Conservation (phyloP, 805 yeast genomes). For the Metschnikowia kunwiensis region DNA sequence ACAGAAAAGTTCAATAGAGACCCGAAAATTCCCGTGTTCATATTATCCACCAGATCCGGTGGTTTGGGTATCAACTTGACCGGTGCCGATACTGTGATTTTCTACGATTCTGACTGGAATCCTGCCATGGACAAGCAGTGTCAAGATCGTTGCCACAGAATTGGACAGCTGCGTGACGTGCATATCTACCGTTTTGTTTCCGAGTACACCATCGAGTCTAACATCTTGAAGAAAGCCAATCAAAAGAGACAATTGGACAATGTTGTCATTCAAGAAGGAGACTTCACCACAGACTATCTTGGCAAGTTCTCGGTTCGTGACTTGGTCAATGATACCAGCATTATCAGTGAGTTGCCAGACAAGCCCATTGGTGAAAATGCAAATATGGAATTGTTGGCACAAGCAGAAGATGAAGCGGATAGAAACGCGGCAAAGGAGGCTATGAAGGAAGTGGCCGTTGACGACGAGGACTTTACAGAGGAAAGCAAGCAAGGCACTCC, state of each 20-base stretch:
- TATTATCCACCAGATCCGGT: slow-evolving; percentile 93
- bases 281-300: slow-evolving; percentile 95
- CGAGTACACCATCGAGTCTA: slow-evolving; percentile 93
- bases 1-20: slow-evolving; percentile 93
- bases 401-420: slow-evolving; percentile 94
- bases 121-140: slow-evolving; percentile 99
- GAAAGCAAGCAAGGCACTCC: slow-evolving; percentile 27
- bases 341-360: slow-evolving; percentile 38
- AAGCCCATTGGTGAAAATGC: slow-evolving; percentile 38
- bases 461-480: slow-evolving; percentile 80
- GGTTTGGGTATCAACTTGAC: slow-evolving; percentile 96
- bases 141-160: slow-evolving; percentile 98
- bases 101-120: slow-evolving; percentile 98
- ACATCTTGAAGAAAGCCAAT: slow-evolving; percentile 88
- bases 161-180: slow-evolving; percentile 97
- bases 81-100: slow-evolving; percentile 98
- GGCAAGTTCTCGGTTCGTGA: slow-evolving; percentile 84
- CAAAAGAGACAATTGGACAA: slow-evolving; percentile 92
- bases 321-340: slow-evolving; percentile 62
- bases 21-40: slow-evolving; percentile 81
- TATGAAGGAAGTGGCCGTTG: slow-evolving; percentile 78
- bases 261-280: slow-evolving; percentile 96
- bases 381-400: slow-evolving; percentile 63
- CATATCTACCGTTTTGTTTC: slow-evolving; percentile 95
- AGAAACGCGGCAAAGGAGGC: slow-evolving; percentile 87